These are phyloP conservation scores for Plantago ovata DNA, from an alignment of 257 asterid genomes.

Conservation along the genomic window DNA sequence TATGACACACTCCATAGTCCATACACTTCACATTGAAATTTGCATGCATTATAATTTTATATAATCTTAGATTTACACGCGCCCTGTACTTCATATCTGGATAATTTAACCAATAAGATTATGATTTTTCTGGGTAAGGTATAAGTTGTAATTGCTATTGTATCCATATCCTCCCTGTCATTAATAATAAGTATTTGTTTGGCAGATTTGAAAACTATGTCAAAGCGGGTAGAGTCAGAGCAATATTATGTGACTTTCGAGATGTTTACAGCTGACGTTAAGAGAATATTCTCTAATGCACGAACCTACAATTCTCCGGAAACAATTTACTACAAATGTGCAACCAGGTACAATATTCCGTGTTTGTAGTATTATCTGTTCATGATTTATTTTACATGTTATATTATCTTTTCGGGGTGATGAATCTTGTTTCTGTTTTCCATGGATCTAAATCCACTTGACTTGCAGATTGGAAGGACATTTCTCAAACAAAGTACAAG, in stretches of 20 bases:
- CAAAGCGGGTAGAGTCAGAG: slow-evolving; percentile 91
- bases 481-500: slow-evolving; percentile 67
- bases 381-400: no score
- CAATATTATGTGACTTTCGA: slow-evolving; percentile 81
- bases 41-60: no score
- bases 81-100: no score
- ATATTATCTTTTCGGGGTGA: no score
- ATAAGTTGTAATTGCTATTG: no score
- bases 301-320: slow-evolving; percentile 95
- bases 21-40: no score
- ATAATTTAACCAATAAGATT: no score
- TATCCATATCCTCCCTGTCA: slow-evolving; percentile 7
- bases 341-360: slow-evolving; percentile 78
- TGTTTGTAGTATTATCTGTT: no score
- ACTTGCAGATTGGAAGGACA: slow-evolving; percentile 69
- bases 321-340: slow-evolving; percentile 80
- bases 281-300: slow-evolving; percentile 88
- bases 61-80: no score
- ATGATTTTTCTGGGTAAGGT: no score
- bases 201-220: slow-evolving; percentile 88
- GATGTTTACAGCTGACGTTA: slow-evolving; percentile 84
- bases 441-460: background rate
- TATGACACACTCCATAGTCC: no score
- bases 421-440: no score
- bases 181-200: background rate